phyloP scores from a whole-genome alignment of 2,329 filamentous ascomycete genomes.

The Bipolaris oryzae region DNA sequence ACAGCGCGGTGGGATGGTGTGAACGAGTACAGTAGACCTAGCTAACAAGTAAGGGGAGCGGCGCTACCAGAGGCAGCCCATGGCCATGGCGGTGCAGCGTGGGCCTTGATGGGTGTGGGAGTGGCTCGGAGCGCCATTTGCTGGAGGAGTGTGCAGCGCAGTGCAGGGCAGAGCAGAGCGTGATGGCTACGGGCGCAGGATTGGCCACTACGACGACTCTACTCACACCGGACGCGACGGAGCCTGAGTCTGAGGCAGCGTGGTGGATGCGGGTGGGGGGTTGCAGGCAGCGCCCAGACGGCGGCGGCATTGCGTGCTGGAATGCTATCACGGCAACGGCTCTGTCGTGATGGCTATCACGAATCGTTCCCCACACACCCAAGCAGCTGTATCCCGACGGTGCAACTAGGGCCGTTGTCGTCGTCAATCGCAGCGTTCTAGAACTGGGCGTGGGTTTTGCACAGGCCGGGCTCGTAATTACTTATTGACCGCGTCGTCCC shows the following conservation, averaged over 20 bases:
- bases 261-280: slow-evolving; percentile 28
- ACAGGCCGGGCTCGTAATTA: slow-evolving; percentile 25
- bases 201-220: neutral
- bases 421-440: slow-evolving; percentile 35
- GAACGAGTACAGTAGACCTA: neutral
- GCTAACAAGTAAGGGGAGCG: neutral
- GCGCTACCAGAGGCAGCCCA: slow-evolving; percentile 25
- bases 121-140: slow-evolving; percentile 31
- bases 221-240: slow-evolving; percentile 11
- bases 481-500: slow-evolving; percentile 30
- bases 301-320: slow-evolving; percentile 44
- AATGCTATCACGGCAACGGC: slow-evolving; percentile 30
- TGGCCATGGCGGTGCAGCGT: slow-evolving; percentile 26
- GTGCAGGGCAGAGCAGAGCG: neutral
- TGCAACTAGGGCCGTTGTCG: slow-evolving; percentile 26
- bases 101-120: slow-evolving; percentile 28
- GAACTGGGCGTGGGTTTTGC: slow-evolving; percentile 24
- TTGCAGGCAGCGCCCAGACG: slow-evolving; percentile 16
- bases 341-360: slow-evolving; percentile 37
- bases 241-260: slow-evolving; percentile 23
- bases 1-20: slow-evolving; percentile 6
- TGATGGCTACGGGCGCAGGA: neutral
- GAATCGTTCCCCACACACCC: slow-evolving; percentile 35
- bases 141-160: neutral
- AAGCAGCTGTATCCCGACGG: slow-evolving; percentile 28